These are phyloP conservation scores for Suillus subaureus DNA, from an alignment of 768 basidiomycete genomes.

Conservation along the genomic window DNA sequence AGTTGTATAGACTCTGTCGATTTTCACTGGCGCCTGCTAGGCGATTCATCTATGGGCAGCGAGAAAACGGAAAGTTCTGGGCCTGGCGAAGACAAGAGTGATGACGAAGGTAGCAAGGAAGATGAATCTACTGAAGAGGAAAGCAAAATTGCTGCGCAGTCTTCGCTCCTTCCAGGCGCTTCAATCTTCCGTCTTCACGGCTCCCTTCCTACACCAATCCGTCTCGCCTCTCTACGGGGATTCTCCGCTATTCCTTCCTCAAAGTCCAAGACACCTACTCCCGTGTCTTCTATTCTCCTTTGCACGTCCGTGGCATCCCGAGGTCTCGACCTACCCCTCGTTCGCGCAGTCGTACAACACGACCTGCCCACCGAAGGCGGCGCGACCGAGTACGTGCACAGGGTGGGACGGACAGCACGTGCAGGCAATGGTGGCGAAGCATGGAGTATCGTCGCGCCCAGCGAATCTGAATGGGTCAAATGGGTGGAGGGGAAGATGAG, in stretches of 20 bases:
- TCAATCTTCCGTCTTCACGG: slow-evolving; percentile 91
- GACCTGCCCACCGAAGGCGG: slow-evolving; percentile 98
- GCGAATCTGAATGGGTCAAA: slow-evolving; percentile 85
- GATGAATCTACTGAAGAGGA: slow-evolving; percentile 21
- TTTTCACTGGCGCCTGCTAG: slow-evolving; percentile 89
- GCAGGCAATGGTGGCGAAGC: slow-evolving; percentile 95
- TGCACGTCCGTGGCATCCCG: slow-evolving; percentile 99
- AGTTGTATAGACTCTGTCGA: slow-evolving; percentile 98
- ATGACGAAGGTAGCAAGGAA: slow-evolving; percentile 27
- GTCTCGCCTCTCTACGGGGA: slow-evolving; percentile 78
- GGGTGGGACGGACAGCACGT: slow-evolving; percentile 96
- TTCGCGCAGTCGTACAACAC: slow-evolving; percentile 92
- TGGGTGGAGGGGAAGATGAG: slow-evolving; percentile 89
- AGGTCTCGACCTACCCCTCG: slow-evolving; percentile 93
- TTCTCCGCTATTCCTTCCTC: slow-evolving; percentile 58
- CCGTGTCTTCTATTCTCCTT: slow-evolving; percentile 72
- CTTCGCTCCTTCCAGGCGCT: slow-evolving; percentile 78
- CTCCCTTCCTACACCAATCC: slow-evolving; percentile 79
- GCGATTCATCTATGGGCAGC: slow-evolving; percentile 66
- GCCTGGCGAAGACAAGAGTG: slow-evolving; percentile 19
- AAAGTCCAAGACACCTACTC: slow-evolving; percentile 31
- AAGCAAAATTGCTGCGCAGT: slow-evolving; percentile 58
- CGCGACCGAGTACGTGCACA: slow-evolving; percentile 93
- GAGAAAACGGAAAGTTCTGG: slow-evolving; percentile 27
- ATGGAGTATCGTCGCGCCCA: slow-evolving; percentile 89